Base-by-base conservation (phyloP, 257 asterid species). In the Paraleonurus japonicus region DNA sequence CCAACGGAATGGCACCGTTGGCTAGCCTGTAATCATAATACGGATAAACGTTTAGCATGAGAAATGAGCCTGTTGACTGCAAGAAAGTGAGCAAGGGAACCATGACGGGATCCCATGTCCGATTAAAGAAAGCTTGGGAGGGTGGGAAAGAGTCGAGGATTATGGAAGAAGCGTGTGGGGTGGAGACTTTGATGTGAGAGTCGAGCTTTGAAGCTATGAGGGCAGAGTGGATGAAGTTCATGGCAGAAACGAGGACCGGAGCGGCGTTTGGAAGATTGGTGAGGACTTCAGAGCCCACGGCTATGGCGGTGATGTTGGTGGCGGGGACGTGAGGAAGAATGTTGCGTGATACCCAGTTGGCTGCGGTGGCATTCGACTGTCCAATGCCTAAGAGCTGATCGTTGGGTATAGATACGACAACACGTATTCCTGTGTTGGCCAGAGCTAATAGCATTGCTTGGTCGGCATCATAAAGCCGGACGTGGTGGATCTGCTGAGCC, bases 81-180 rank as follows among this genome's bases (percentile, higher is more conserved):
- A 92, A 70, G 47, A 90, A 93, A 12, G 84, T 75, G 65, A 90
- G 98, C 79, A 93, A 69, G 4, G 96, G 96, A 41, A 89, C 85
- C 86, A 89, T 82, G 67, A 93, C 92, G 0, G 96, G 91, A 22
- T 85, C 86, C 86, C 85, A 81, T 0, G 96, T 65, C 50, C 93
- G 96, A 69, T 90, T 93, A 41, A 93, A 93, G 76, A 92, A 92
- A 26, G 98, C 95, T 74, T 90, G 98, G 50, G 98, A 92, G 15
- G 98, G 98, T 0, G 98, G 97, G 50, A 93, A 93, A 1, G 97
- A 89, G 79, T 93, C 97, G 4, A 93, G 97, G 80, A 93, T 84
- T 57, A 93, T 75, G 23, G 88, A 81, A 33, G 96, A 87, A 0
- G 98, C 77, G 54, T 82, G 95, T 0, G 97, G 97, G 5, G 95